A percentile compares a stretch with the other conserved stretches of the same genome.
Conservation (phyloP, 225 moss, liverwort and hornwort genomes). For the Pseudisothecium myosuroides region DNA sequence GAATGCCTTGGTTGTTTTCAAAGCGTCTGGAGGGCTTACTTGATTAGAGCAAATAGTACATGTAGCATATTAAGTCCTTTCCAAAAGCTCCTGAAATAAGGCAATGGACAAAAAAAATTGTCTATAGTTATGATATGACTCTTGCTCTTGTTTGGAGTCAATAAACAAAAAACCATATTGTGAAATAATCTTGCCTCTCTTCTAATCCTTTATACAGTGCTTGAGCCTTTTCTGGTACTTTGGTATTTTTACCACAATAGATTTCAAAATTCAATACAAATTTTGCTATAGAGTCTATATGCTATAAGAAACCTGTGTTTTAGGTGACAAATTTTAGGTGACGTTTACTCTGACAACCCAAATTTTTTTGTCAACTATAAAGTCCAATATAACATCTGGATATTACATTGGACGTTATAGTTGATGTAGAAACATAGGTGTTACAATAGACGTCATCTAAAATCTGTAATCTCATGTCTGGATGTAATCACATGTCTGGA, state of each 20-base stretch:
- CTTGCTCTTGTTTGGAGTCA: neutral
- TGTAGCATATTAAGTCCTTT: neutral
- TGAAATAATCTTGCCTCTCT: neutral
- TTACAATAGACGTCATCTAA: too few species aligned
- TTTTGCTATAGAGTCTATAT: neutral
- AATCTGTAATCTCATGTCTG: too few species aligned
- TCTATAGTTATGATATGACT: neutral
- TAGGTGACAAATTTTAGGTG: too few species aligned
- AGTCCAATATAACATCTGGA: too few species aligned
- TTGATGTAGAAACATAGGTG: too few species aligned
- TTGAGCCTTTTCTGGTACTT: neutral
- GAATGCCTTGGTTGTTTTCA: neutral
- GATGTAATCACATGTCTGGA: too few species aligned
- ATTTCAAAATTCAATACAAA: neutral
- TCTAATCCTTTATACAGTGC: too few species aligned
- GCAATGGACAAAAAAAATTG: neutral
- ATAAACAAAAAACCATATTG: neutral
- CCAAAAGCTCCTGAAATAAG: neutral
- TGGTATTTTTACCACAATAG: neutral
- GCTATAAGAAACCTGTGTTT: too few species aligned
- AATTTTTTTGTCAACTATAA: too few species aligned
- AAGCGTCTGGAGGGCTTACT: too few species aligned
- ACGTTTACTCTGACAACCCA: too few species aligned
- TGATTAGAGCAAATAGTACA: neutral
- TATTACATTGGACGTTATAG: too few species aligned